These are phyloP conservation scores for Hypseocharis bilobata DNA, from an alignment of 441 rosid genomes.

Conservation along the genomic window DNA sequence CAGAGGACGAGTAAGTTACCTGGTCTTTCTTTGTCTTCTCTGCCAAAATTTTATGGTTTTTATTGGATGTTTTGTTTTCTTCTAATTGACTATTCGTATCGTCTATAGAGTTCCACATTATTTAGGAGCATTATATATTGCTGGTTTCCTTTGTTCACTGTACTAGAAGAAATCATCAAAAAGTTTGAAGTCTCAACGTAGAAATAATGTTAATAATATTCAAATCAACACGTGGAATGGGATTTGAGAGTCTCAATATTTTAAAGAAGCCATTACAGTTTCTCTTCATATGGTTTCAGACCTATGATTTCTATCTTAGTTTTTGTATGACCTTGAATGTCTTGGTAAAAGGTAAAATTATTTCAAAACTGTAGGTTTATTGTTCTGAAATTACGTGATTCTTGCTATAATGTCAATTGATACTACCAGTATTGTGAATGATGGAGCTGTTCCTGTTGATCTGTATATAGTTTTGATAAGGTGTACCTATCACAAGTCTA, in stretches of 20 bases:
- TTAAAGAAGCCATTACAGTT: too few relatives aligned
- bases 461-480: too few relatives aligned
- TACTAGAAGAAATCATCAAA: neutral
- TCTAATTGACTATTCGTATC: neutral
- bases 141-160: neutral
- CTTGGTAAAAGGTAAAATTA: too few relatives aligned
- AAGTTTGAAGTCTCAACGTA: neutral
- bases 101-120: neutral
- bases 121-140: neutral
- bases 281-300: too few relatives aligned
- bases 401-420: too few relatives aligned
- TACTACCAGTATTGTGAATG: too few relatives aligned
- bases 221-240: neutral
- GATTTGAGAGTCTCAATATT: neutral
- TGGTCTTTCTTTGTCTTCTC: slow-evolving; percentile 6
- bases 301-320: too few relatives aligned
- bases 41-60: neutral
- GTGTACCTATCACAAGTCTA: too few relatives aligned
- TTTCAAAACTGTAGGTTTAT: too few relatives aligned
- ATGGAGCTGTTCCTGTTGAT: too few relatives aligned
- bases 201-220: neutral
- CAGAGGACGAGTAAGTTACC: slow-evolving; percentile 88
- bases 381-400: too few relatives aligned
- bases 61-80: slow-evolving; percentile 1
- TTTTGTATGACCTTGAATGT: too few relatives aligned